Evolutionary conservation across 257 asterid species (phyloP), one percentile per base, ranked within the genome.

Genomic region (Ophiorrhiza pumila): DNA sequence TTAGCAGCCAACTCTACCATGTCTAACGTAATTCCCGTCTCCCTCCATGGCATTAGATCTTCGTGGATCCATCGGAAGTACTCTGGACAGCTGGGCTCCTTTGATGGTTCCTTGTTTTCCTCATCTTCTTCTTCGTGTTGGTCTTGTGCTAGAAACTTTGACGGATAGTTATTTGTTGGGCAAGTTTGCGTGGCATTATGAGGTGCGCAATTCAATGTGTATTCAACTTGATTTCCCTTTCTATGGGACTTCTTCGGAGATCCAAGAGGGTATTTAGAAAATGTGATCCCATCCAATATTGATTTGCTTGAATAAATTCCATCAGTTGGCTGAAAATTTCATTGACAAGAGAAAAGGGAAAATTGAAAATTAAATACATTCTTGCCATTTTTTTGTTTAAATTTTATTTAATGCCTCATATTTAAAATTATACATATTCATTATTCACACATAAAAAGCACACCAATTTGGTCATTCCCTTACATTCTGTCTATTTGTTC

Each of bases 41-140:
- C 85, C 34, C 72, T 78, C 85, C 85, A 81, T 7, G 83, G 80
- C 81, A 79, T 73, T 34, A 81, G 74, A 68, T 81, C 85, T 15
- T 78, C 77, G 2, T 81, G 75, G 67, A 81, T 78, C 83, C 83
- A 74, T 25, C 85, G 85, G 74, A 81, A 81, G 68, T 81, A 81
- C 6, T 81, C 85, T 2, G 85, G 85, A 27, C 85, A 81, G 1
- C 39, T 56, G 27, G 68, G 39, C 0, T 56, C n/a, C n/a, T n/a
- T n/a, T n/a, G n/a, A n/a, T n/a, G n/a, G 63, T 25, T 32, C 63
- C 15, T 50, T 69, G 45, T 17, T 23, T n/a, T 27, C 45, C 10
- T 55, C 25, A 35, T 64, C 72, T 20, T 37, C 31, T 53, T 53
- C 52, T 25, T 55, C 50, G 49, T 61, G 61, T 23, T n/a, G 7